These are phyloP conservation scores for Candida broadrunensis DNA, from an alignment of 805 yeast genomes.

Conservation along the genomic window DNA sequence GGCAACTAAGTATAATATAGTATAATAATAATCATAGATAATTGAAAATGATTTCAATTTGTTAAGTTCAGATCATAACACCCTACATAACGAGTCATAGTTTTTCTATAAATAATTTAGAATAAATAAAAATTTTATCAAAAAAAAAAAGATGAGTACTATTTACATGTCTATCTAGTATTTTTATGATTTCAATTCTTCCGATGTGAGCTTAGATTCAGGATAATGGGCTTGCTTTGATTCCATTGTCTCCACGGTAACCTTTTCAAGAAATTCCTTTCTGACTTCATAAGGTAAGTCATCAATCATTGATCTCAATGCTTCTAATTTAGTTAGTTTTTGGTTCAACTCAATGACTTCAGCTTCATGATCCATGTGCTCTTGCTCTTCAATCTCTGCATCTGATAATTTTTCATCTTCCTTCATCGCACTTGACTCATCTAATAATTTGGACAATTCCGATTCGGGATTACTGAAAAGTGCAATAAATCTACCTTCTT, in stretches of 20 bases:
- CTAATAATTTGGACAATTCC: constrained; percentile 39
- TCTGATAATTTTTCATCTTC: constrained; percentile 16
- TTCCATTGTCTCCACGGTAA: constrained; percentile 7
- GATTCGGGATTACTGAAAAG: constrained; percentile 39
- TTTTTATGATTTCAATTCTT: neutral
- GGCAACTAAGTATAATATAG: constrained; percentile 8
- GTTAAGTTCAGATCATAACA: too few relatives aligned
- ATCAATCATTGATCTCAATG: constrained; percentile 28
- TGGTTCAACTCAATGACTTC: constrained; percentile 15
- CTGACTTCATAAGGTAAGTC: constrained; percentile 34
- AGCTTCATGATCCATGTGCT: constrained; percentile 22
- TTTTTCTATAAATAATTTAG: constrained; percentile 1
- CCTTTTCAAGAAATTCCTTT: constrained; percentile 24
- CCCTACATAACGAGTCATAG: neutral
- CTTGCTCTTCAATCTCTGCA: constrained; percentile 22
- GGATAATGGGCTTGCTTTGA: too few relatives aligned
- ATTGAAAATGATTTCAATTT: too few relatives aligned
- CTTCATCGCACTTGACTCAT: constrained; percentile 26
- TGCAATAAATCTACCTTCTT: constrained; percentile 37
- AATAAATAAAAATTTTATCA: neutral
- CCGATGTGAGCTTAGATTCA: neutral
- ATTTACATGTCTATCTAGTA: neutral
- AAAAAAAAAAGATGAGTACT: neutral
- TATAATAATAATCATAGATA: neutral
- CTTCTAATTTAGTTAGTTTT: constrained; percentile 6